A percentile compares a stretch with the other conserved stretches of the same genome.
These are phyloP conservation scores for Beauveria pseudobassiana DNA, from an alignment of 2,329 filamentous ascomycete species.

Conservation along the genomic window DNA sequence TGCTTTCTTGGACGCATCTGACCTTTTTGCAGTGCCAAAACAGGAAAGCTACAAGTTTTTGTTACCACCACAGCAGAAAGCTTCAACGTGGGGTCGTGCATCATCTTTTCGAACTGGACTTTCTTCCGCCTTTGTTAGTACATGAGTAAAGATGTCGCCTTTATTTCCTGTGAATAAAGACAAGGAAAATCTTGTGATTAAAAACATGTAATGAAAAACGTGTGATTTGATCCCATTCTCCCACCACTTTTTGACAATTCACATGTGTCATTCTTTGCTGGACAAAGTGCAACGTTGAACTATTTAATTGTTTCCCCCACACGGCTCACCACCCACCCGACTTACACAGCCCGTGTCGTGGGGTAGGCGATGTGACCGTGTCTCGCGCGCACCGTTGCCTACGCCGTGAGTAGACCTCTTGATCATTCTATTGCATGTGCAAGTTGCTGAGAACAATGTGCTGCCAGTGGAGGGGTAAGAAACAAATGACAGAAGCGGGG, in stretches of 20 bases:
- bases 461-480: neutral
- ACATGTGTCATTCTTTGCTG: neutral
- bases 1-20: too few species aligned
- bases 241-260: neutral
- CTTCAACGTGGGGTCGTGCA: too few species aligned
- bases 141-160: too few species aligned
- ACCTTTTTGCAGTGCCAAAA: too few species aligned
- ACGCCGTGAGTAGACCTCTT: neutral
- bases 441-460: neutral
- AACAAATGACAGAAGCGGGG: neutral
- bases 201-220: too few species aligned
- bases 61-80: too few species aligned
- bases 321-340: neutral
- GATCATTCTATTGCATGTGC: slow-evolving; percentile 1
- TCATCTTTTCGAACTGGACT: too few species aligned
- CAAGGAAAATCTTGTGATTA: too few species aligned
- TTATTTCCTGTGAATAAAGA: too few species aligned
- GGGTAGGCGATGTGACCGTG: slow-evolving; percentile 2
- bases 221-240: too few species aligned
- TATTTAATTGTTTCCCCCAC: neutral
- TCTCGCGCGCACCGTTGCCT: neutral
- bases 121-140: too few species aligned
- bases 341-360: slow-evolving; percentile 5
- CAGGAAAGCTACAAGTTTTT: too few species aligned
- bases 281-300: neutral